These are phyloP conservation scores for Ilyonectria mors-panacis DNA, from an alignment of 2,329 filamentous ascomycete species.

Conservation along the genomic window DNA sequence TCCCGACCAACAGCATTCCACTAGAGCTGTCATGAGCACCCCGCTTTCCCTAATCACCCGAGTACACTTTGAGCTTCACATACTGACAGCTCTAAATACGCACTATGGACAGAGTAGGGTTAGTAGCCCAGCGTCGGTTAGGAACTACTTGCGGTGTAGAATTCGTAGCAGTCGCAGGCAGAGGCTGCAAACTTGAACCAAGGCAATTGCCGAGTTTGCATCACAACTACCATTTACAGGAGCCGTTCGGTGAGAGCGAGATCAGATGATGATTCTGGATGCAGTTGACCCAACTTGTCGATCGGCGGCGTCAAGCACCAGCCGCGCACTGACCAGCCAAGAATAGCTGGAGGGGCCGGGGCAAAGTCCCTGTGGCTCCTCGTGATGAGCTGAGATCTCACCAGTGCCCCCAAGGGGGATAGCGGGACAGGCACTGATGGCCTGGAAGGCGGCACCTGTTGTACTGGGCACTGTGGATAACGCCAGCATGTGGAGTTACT, in stretches of 20 bases:
- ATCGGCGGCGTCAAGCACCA: conserved; percentile 32
- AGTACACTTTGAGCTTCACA: not conserved
- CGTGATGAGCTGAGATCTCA: conserved; percentile 30
- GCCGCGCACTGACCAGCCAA: not conserved
- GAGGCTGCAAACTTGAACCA: not conserved
- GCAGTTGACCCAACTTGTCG: conserved; percentile 29
- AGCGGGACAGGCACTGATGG: conserved; percentile 3
- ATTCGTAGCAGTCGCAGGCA: not conserved
- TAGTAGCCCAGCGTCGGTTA: not conserved
- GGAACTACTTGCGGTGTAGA: not conserved
- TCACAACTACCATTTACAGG: not conserved
- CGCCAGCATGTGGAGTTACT: not conserved
- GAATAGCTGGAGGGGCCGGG: conserved; percentile 18
- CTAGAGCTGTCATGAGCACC: not conserved
- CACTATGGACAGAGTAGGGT: not conserved
- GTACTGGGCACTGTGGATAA: conserved; percentile 18
- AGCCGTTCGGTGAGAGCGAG: conserved; percentile 2
- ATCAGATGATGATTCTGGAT: conserved; percentile 32
- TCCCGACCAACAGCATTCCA: too few species aligned
- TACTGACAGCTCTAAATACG: not conserved
- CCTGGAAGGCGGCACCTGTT: conserved; percentile 3
- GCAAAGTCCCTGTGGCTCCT: conserved; percentile 14
- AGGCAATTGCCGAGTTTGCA: not conserved
- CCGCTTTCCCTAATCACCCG: not conserved
- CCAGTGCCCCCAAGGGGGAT: conserved; percentile 20